Evolutionary conservation across 1,139 yeast genomes (phyloP).

Genomic region (Saccharomyces hybrid): DNA sequence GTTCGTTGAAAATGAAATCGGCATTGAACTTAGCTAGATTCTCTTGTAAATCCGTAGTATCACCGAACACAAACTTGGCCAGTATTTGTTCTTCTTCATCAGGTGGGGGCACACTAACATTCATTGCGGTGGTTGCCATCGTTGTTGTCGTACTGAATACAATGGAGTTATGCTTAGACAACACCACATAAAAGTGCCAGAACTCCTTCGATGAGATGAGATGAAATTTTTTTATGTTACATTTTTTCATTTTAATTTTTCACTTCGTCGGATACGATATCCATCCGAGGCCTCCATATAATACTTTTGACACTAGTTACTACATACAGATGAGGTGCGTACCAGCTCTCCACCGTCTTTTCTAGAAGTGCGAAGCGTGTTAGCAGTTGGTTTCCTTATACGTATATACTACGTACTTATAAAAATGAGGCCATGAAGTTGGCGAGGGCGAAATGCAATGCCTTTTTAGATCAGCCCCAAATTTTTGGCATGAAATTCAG

Average conservation of each 20-base stretch:
- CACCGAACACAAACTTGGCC: slow-evolving; percentile 88
- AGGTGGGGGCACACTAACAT: slow-evolving; percentile 47
- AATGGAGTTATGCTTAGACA: not conserved
- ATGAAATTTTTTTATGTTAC: slow-evolving; percentile 11
- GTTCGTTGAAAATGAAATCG: slow-evolving; percentile 43
- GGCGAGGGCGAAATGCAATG: not conserved
- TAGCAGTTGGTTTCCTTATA: not conserved
- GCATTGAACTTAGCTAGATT: slow-evolving; percentile 52
- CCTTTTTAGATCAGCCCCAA: slow-evolving; percentile 42
- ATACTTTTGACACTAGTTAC: not conserved
- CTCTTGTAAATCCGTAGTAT: slow-evolving; percentile 65
- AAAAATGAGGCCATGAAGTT: not conserved
- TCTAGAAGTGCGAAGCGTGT: no score
- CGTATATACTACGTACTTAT: not conserved
- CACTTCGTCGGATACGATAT: not conserved
- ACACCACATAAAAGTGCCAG: not conserved
- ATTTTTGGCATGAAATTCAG: slow-evolving; percentile 77
- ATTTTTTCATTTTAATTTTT: slow-evolving; percentile 6
- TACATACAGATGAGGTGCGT: not conserved
- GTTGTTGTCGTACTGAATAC: slow-evolving; percentile 6
- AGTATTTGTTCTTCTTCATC: slow-evolving; percentile 75
- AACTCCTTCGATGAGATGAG: slow-evolving; percentile 18
- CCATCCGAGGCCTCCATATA: not conserved
- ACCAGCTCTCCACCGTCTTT: no score
- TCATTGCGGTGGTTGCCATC: slow-evolving; percentile 8